Evolutionary conservation across 108 stramenopile species (phyloP).

Genomic region (Seminavis robusta): DNA sequence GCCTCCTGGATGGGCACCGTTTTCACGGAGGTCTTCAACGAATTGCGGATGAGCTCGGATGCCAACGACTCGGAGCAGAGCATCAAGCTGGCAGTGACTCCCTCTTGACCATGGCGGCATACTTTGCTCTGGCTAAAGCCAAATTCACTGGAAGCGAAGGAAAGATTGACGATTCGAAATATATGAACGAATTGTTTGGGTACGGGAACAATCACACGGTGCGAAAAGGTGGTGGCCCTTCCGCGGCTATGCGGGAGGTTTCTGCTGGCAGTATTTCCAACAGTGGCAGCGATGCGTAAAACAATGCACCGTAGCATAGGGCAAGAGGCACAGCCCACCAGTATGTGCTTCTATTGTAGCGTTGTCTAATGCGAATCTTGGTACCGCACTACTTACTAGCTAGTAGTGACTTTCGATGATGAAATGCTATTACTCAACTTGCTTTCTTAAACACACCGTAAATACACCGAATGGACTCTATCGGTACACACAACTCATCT

Average conservation of each 20-base stretch:
- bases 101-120: constrained; percentile 93
- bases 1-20: constrained; percentile 79
- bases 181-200: constrained; percentile 87
- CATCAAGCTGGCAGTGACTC: constrained; percentile 99
- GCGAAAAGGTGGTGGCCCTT: constrained; percentile 49
- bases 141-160: constrained; percentile 57
- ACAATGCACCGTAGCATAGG: too few species aligned
- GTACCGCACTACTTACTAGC: too few species aligned
- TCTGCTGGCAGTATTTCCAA: too few species aligned
- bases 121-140: constrained; percentile 85
- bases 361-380: too few species aligned
- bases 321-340: too few species aligned
- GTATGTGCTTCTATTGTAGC: too few species aligned
- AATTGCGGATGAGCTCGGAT: constrained; percentile 89
- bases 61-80: constrained; percentile 95
- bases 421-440: too few species aligned
- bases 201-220: constrained; percentile 88
- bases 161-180: constrained; percentile 69
- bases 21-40: constrained; percentile 91
- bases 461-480: too few species aligned
- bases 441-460: too few species aligned
- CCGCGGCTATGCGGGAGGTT: not conserved
- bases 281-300: too few species aligned
- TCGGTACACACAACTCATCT: too few species aligned
- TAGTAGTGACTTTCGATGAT: too few species aligned